Evolutionary conservation across 169 alveolate species (phyloP).

Genomic region (Blepharisma undulans): DNA sequence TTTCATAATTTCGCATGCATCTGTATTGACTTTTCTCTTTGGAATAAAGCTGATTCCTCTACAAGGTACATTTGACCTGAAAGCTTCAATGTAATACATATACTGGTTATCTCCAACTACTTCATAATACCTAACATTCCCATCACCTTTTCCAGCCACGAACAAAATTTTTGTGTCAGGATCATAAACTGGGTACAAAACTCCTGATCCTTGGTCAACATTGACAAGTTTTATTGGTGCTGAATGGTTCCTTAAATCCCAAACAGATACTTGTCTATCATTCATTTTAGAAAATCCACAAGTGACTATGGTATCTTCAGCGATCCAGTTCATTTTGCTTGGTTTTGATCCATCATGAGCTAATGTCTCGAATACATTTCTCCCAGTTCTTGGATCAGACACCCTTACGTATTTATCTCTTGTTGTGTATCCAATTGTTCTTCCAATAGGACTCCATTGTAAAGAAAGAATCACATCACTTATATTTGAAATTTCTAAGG

Average conservation of each 20-base stretch:
- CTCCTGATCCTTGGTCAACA: constrained; percentile 67
- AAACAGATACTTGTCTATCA: constrained; percentile 66
- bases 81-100: constrained; percentile 49
- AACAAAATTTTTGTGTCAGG: constrained; percentile 56
- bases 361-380: constrained; percentile 33
- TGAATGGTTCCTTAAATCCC: constrained; percentile 68
- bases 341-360: constrained; percentile 75
- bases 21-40: neutral
- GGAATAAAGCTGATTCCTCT: constrained; percentile 57
- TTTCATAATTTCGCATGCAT: constrained; percentile 16
- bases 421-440: constrained; percentile 53
- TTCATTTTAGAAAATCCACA: constrained; percentile 61
- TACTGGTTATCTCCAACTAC: constrained; percentile 43
- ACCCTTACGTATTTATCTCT: constrained; percentile 59
- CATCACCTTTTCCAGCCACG: constrained; percentile 79
- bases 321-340: constrained; percentile 70
- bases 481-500: constrained; percentile 30
- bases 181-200: constrained; percentile 72
- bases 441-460: constrained; percentile 71
- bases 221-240: constrained; percentile 48
- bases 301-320: constrained; percentile 54
- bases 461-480: constrained; percentile 52
- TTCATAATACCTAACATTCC: constrained; percentile 55
- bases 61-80: constrained; percentile 53
- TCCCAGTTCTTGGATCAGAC: constrained; percentile 69